Evolutionary conservation across 2,329 filamentous ascomycete species (phyloP).

Genomic region (Madurella mycetomatis): DNA sequence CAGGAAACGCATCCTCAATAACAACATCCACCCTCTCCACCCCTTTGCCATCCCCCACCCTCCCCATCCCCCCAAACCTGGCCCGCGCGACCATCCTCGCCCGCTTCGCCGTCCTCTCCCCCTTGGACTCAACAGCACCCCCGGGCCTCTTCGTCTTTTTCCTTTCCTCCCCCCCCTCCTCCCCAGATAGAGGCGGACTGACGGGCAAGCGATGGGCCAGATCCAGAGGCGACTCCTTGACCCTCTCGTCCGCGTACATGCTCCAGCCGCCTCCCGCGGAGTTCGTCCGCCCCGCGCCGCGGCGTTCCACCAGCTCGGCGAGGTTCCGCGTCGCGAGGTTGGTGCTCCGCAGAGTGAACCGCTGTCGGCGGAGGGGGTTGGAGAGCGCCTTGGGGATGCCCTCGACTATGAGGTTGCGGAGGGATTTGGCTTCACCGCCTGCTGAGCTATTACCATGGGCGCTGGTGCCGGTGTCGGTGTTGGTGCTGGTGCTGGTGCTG

Average conservation of each 20-base stretch:
- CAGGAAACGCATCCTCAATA: constrained; percentile 54
- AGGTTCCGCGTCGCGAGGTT: constrained; percentile 68
- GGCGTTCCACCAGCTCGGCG: constrained; percentile 61
- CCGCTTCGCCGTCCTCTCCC: constrained; percentile 48
- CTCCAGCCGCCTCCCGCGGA: constrained; percentile 73
- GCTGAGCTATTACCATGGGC: constrained; percentile 14
- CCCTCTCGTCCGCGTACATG: constrained; percentile 65
- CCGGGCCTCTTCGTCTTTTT: constrained; percentile 23
- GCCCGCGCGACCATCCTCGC: constrained; percentile 58
- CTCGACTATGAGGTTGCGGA: constrained; percentile 68
- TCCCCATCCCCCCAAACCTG: constrained; percentile 63
- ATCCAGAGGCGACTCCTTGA: constrained; percentile 37
- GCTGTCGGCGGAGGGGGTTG: constrained; percentile 62
- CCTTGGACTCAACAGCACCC: constrained; percentile 26
- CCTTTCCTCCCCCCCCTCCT: background rate
- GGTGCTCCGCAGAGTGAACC: constrained; percentile 66
- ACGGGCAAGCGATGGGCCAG: background rate
- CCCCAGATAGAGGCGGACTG: background rate
- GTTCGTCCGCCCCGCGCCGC: constrained; percentile 66
- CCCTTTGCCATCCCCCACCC: constrained; percentile 53
- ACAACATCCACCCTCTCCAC: constrained; percentile 58
- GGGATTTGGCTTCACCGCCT: constrained; percentile 53
- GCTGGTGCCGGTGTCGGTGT: constrained; percentile 31
- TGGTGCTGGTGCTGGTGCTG: constrained; percentile 32
- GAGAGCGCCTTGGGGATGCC: constrained; percentile 81